Evolutionary conservation across 208 protist genomes (phyloP), one percentile per base, ranked within the genome.

Genomic region (Crithidia acanthocephali): DNA sequence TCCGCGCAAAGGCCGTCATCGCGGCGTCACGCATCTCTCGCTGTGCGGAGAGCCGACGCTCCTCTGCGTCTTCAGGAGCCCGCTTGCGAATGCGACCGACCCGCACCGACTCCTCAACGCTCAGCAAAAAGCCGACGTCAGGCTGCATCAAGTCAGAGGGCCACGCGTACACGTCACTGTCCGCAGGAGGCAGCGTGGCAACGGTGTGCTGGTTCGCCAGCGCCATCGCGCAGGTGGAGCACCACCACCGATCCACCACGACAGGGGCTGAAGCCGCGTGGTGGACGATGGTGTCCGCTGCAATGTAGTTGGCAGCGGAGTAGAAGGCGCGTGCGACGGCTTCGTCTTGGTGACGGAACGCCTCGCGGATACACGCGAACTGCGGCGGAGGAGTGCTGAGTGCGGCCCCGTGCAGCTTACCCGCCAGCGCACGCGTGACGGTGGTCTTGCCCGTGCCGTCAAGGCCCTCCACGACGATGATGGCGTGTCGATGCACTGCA

Each of bases 221-320:
- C 16, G 88, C 83, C 88, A 94, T 94, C 37, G 84, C 83, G 64
- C 85, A 90, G 13, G 88, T 94, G 13, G 85, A 91, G 71, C 76
- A 83, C 85, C 85, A 94, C 86, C 88, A 94, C 23, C 88, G 83
- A 32, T 94, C 88, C 52, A 94, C 83, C 23, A 94, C 69, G 1
- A 94, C 83, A 23, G 79, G 23, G 5, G 50, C 33, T 23, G 48
- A 7, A 20, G 37, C 42, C 32, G 42, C 52, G 71, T 15, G 20
- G 32, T 8, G 47, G 8, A 42, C 30, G 20, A 88, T 88, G 15
- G 52, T 33, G 45, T 44, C 72, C n/a, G 82, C 88, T 0, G 85
- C 88, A 1, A 91, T 15, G 56, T 94, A 94, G 53, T 94, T 94
- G 13, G 88, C 80, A 16, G 80, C 88, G 30, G 63, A 76, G 73